These are phyloP conservation scores for Cardamine resedifolia DNA, from an alignment of 345 rosid species.

Conservation along the genomic window DNA sequence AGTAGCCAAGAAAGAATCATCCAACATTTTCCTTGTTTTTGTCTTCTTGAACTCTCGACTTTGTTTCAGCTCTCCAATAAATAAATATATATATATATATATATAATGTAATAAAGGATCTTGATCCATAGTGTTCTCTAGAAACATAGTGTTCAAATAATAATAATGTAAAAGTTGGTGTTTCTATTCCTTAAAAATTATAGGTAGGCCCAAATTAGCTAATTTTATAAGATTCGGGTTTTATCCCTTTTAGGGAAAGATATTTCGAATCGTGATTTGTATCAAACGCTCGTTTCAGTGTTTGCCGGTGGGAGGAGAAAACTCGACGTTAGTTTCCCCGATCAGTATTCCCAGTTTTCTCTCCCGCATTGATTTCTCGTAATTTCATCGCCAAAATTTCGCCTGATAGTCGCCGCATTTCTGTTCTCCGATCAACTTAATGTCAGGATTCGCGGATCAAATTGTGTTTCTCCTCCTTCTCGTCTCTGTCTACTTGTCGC, in stretches of 20 bases:
- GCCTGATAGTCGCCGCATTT: background rate
- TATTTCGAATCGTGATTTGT: background rate
- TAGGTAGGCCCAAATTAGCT: background rate
- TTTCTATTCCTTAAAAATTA: background rate
- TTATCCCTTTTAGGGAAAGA: background rate
- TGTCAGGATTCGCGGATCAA: constrained; percentile 9
- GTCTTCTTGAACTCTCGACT: too few species aligned
- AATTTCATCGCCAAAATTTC: background rate
- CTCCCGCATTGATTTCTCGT: background rate
- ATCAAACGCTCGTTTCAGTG: constrained; percentile 11
- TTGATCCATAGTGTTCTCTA: too few species aligned
- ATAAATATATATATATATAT: too few species aligned
- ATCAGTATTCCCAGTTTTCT: background rate
- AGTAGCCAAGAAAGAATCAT: too few species aligned
- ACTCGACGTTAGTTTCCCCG: background rate
- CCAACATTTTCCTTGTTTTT: too few species aligned
- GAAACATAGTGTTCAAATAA: too few species aligned
- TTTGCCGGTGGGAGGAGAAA: background rate
- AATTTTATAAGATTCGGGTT: background rate
- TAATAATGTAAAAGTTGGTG: background rate
- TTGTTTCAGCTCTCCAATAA: too few species aligned
- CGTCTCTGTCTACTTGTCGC: constrained; percentile 8
- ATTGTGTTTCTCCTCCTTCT: constrained; percentile 15
- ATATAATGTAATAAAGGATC: too few species aligned
- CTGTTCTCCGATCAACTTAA: constrained; percentile 17